A percentile compares a stretch with the other conserved stretches of the same genome.
Evolutionary conservation across 352 stramenopile genomes (phyloP).

Genomic region (Globisporangium nodosum): DNA sequence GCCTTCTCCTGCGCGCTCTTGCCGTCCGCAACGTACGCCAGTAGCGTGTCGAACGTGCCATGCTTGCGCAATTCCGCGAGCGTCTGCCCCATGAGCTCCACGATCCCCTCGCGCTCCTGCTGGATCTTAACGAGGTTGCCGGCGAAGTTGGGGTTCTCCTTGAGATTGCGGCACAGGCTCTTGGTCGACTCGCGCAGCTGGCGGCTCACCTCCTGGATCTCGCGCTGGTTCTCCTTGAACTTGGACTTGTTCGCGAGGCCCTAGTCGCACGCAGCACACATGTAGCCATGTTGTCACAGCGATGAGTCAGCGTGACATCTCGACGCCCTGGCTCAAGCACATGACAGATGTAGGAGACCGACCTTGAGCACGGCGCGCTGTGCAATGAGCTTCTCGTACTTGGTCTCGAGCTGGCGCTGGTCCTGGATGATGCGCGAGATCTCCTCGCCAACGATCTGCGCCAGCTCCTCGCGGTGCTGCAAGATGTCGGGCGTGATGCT

Average conservation of each 20-base stretch:
- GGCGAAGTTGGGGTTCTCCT: conserved; percentile 92
- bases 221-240: conserved; percentile 90
- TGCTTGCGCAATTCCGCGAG: conserved; percentile 66
- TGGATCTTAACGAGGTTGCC: conserved; percentile 92
- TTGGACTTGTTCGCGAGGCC: conserved; percentile 90
- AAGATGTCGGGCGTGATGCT: conserved; percentile 90
- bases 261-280: neutral
- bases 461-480: conserved; percentile 90
- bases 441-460: conserved; percentile 89
- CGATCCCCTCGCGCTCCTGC: conserved; percentile 78
- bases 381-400: conserved; percentile 89
- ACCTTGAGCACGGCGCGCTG: conserved; percentile 80
- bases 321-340: no score
- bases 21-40: conserved; percentile 71
- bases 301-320: no score
- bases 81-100: conserved; percentile 67
- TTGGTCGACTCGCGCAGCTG: conserved; percentile 89
- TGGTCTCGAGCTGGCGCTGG: conserved; percentile 78
- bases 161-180: conserved; percentile 89
- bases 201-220: conserved; percentile 90
- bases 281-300: no score
- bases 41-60: conserved; percentile 68
- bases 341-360: neutral
- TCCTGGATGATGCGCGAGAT: conserved; percentile 92
- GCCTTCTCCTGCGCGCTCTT: conserved; percentile 73